A percentile compares a stretch with the other conserved stretches of the same genome.
Conservation (phyloP, 768 basidiomycete genomes). For the Crucibulum laeve region DNA sequence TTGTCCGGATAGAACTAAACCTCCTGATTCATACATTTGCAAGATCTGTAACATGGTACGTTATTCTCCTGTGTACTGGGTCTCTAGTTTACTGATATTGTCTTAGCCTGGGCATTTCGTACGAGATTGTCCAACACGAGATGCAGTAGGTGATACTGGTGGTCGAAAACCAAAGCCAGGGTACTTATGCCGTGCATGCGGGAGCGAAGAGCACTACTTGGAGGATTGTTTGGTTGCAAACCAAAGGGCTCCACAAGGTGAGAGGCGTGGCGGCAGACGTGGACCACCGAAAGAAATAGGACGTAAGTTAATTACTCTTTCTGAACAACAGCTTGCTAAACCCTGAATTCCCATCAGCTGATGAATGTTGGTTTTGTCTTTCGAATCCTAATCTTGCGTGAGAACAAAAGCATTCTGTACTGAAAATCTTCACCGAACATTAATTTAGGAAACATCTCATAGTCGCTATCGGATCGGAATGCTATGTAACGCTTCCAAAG, state of each 20-base stretch:
- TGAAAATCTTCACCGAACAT: conserved; percentile 7
- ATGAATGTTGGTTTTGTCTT: conserved; percentile 98
- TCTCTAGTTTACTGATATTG: conserved; percentile 3
- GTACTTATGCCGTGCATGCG: conserved; percentile 91
- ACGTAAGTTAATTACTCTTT: conserved; percentile 44
- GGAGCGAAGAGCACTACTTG: conserved; percentile 79
- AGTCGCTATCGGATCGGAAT: conserved; percentile 88
- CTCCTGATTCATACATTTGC: conserved; percentile 85
- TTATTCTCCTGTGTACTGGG: conserved; percentile 1
- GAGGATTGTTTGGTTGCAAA: conserved; percentile 81
- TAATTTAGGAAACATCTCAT: conserved; percentile 84
- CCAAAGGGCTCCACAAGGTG: conserved; percentile 33
- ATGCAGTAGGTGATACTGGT: conserved; percentile 77
- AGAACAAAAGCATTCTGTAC: conserved; percentile 20
- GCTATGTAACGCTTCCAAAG: conserved; percentile 94
- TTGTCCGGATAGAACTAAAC: conserved; percentile 71
- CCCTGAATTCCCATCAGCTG: conserved; percentile 44
- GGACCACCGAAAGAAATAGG: conserved; percentile 74
- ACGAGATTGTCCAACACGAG: conserved; percentile 81
- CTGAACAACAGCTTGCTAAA: neutral
- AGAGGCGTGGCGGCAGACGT: conserved; percentile 39
- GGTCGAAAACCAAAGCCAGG: conserved; percentile 79
- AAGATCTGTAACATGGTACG: conserved; percentile 73
- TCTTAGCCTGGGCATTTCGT: conserved; percentile 76
- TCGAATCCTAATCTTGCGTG: conserved; percentile 90